Evolutionary conservation across 495 filamentous ascomycete species (phyloP).

Genomic region (Hypoxylon subgilvum): DNA sequence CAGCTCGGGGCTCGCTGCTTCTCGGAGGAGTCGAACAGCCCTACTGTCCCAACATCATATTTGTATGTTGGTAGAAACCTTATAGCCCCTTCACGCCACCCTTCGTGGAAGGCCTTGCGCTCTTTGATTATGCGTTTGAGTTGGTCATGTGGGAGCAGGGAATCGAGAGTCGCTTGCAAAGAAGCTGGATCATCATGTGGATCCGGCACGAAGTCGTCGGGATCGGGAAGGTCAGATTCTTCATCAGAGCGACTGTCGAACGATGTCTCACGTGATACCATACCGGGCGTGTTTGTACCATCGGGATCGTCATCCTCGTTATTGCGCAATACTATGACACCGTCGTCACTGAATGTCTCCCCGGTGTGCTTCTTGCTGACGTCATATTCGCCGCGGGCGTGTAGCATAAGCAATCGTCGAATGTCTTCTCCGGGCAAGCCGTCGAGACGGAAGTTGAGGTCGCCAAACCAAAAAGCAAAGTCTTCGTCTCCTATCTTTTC

Average conservation of each 20-base stretch:
- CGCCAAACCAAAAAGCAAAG: slow-evolving; percentile 94
- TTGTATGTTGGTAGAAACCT: slow-evolving; percentile 92
- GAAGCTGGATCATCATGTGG: slow-evolving; percentile 60
- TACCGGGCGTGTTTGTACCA: slow-evolving; percentile 37
- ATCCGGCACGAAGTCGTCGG: slow-evolving; percentile 61
- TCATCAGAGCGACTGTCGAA: slow-evolving; percentile 44
- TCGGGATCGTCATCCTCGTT: slow-evolving; percentile 48
- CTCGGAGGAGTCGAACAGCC: slow-evolving; percentile 91
- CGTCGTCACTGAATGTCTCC: slow-evolving; percentile 49
- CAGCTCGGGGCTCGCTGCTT: slow-evolving; percentile 92
- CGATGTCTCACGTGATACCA: slow-evolving; percentile 40
- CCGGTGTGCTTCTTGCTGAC: slow-evolving; percentile 46
- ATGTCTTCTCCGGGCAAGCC: slow-evolving; percentile 90
- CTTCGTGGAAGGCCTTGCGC: slow-evolving; percentile 82
- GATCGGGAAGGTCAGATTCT: slow-evolving; percentile 54
- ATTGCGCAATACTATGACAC: slow-evolving; percentile 48
- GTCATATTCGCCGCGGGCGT: slow-evolving; percentile 79
- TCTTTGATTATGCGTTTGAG: slow-evolving; percentile 73
- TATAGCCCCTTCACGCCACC: slow-evolving; percentile 89
- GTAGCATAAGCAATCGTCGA: slow-evolving; percentile 78
- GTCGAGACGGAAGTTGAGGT: slow-evolving; percentile 93
- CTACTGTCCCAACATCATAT: slow-evolving; percentile 94
- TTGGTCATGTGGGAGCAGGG: slow-evolving; percentile 89
- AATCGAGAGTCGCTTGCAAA: slow-evolving; percentile 83
- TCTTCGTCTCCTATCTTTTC: slow-evolving; percentile 89